phyloP scores from a whole-genome alignment of 179 eudicot species.

The Nepenthes alata region DNA sequence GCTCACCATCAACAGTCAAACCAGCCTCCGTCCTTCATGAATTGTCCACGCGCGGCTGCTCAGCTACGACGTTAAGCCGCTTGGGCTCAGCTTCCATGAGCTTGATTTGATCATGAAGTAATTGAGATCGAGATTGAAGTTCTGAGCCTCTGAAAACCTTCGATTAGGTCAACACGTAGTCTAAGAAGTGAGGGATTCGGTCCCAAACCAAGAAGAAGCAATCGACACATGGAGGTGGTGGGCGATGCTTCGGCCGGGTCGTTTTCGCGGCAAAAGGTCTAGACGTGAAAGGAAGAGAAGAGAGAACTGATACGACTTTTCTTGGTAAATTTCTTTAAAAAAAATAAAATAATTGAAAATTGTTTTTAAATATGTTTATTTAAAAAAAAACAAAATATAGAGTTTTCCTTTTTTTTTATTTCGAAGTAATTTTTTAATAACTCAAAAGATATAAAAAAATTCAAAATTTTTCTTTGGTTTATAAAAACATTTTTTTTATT shows the following conservation, averaged over 20 bases:
- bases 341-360: no score
- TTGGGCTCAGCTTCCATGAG: slow-evolving; percentile 18
- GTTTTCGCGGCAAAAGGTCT: slow-evolving; percentile 24
- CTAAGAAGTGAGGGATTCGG: not conserved
- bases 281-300: slow-evolving; percentile 7
- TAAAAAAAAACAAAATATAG: no score
- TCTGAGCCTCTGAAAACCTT: not conserved
- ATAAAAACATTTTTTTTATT: no score
- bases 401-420: no score
- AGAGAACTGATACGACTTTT: no score
- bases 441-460: no score
- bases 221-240: slow-evolving; percentile 22
- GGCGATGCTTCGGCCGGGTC: slow-evolving; percentile 18
- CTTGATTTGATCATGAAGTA: not conserved
- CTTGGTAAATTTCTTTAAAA: no score
- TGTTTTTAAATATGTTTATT: no score
- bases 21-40: not conserved
- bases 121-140: not conserved
- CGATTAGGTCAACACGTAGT: not conserved
- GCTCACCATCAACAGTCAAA: not conserved
- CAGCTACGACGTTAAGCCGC: not conserved
- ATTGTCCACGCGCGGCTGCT: slow-evolving; percentile 11
- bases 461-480: no score
- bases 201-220: slow-evolving; percentile 5
- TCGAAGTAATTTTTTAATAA: no score